Evolutionary conservation across 2,329 filamentous ascomycete genomes (phyloP).

Genomic region (Ophiostoma piceae): DNA sequence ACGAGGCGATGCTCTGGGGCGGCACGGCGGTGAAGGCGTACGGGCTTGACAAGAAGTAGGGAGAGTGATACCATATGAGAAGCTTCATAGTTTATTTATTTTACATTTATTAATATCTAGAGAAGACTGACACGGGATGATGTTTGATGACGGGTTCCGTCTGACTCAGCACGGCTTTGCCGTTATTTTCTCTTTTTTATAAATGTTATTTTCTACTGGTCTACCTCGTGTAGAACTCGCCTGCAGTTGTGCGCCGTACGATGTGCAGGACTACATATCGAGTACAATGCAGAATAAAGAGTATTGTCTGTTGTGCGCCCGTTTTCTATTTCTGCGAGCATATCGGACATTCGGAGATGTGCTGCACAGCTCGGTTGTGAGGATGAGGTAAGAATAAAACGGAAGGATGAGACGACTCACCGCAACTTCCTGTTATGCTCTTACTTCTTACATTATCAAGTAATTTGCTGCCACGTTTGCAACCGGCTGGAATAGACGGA

Average conservation of each 20-base stretch:
- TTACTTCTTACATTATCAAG: too few species aligned
- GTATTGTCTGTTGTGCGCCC: not conserved
- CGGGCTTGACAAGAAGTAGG: slow-evolving; percentile 36
- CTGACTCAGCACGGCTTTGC: too few species aligned
- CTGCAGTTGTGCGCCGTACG: slow-evolving; percentile 4
- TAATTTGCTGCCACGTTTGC: too few species aligned
- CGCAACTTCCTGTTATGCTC: too few species aligned
- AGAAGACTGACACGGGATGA: too few species aligned
- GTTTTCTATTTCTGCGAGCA: not conserved
- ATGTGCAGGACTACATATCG: not conserved
- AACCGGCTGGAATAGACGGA: too few species aligned
- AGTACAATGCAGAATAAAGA: not conserved
- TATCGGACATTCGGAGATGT: slow-evolving; percentile 1
- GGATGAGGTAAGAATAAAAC: not conserved
- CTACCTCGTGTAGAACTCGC: not conserved
- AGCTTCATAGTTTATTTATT: too few species aligned
- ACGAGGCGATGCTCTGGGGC: slow-evolving; percentile 64
- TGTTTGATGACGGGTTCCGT: too few species aligned
- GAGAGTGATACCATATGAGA: not conserved
- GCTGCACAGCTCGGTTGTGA: not conserved
- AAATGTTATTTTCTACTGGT: too few species aligned
- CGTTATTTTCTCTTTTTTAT: too few species aligned
- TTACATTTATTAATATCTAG: too few species aligned
- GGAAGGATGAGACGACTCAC: too few species aligned
- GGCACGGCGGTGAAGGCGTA: slow-evolving; percentile 70